Conservation (phyloP, 108 stramenopile genomes). For the Nitzschia sp. region DNA sequence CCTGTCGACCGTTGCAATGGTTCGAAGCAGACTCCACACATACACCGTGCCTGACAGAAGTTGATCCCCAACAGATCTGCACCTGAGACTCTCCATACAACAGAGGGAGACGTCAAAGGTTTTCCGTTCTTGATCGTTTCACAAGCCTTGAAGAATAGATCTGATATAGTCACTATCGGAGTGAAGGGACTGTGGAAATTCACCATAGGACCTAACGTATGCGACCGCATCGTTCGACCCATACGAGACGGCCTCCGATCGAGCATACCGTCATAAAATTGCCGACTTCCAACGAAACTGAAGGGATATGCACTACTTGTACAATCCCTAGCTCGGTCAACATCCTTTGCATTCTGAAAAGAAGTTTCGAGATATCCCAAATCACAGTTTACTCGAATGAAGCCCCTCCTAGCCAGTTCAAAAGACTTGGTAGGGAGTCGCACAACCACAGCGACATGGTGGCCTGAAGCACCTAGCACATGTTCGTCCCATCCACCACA, state of each 20-base stretch:
- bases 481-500: conserved; percentile 63
- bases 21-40: conserved; percentile 65
- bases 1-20: conserved; percentile 21
- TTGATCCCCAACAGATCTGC: conserved; percentile 54
- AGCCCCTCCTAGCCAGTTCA: conserved; percentile 40
- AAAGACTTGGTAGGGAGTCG: conserved; percentile 12
- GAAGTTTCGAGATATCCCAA: neutral
- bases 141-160: conserved; percentile 54
- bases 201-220: neutral
- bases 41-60: conserved; percentile 65
- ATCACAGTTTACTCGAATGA: conserved; percentile 29
- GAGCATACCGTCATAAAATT: conserved; percentile 60
- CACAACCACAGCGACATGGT: conserved; percentile 1
- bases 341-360: neutral
- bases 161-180: conserved; percentile 29
- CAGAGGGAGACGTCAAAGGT: conserved; percentile 46
- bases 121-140: conserved; percentile 34
- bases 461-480: neutral
- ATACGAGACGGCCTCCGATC: conserved; percentile 38
- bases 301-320: conserved; percentile 4
- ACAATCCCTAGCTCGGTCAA: neutral
- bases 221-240: neutral
- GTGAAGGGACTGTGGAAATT: neutral
- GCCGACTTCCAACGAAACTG: conserved; percentile 36
- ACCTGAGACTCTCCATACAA: conserved; percentile 50